Percentiles rank a stretch among this genome's conserved stretches.
Conservation (phyloP, 2,329 filamentous ascomycete species). For the Hirsutella minnesotensis region DNA sequence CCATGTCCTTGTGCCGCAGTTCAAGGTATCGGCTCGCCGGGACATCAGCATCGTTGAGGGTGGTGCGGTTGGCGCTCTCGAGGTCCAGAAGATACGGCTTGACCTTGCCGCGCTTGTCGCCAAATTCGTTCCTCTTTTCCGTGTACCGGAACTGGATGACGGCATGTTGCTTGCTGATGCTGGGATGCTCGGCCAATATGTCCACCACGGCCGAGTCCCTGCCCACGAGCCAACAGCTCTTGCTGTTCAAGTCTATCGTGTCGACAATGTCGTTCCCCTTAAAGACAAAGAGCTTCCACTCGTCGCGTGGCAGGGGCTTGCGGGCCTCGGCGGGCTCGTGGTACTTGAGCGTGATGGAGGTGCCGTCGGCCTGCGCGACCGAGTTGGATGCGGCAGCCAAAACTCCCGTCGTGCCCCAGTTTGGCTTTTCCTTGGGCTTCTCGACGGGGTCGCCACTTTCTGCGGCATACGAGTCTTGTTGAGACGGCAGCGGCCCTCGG, state of each 20-base stretch:
- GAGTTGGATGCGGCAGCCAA: conserved; percentile 82
- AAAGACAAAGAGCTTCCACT: conserved; percentile 90
- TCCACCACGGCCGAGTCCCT: conserved; percentile 73
- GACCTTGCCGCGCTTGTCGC: conserved; percentile 67
- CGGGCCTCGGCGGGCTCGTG: conserved; percentile 89
- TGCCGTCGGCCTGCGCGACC: conserved; percentile 58
- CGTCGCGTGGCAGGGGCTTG: conserved; percentile 65
- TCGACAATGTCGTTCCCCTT: conserved; percentile 72
- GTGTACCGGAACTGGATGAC: conserved; percentile 86
- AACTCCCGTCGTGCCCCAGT: conserved; percentile 68
- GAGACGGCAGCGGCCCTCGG: conserved; percentile 44
- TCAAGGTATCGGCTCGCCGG: conserved; percentile 75
- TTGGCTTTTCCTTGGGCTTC: conserved; percentile 74
- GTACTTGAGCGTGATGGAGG: conserved; percentile 78
- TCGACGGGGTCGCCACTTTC: conserved; percentile 32
- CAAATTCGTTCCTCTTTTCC: conserved; percentile 75
- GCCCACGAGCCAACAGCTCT: conserved; percentile 86
- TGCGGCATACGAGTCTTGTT: conserved; percentile 46
- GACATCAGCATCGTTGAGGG: conserved; percentile 63
- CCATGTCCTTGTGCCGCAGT: conserved; percentile 75
- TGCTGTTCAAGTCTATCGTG: conserved; percentile 61
- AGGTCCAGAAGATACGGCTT: conserved; percentile 88
- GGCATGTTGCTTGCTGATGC: conserved; percentile 89
- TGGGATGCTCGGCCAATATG: conserved; percentile 76
- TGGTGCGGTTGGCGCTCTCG: conserved; percentile 85